Evolutionary conservation across 345 rosid species (phyloP), one percentile per base, ranked within the genome.

Genomic region (Arabidopsis arenosa): DNA sequence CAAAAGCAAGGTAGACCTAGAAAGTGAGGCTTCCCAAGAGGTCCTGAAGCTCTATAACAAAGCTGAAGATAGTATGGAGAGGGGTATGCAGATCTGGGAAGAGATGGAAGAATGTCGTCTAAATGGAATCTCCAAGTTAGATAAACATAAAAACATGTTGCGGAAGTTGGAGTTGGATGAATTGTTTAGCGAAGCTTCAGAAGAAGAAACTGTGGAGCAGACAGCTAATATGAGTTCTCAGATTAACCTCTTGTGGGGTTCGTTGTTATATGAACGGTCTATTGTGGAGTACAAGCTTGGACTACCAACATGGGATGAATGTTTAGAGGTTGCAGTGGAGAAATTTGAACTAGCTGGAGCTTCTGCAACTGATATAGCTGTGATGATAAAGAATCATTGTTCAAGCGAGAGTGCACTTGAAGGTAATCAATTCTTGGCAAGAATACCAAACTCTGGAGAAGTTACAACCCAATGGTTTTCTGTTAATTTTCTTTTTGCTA

Each of bases 271-370:
- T 40, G 97, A 95, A 82, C 94, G 99, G 28, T 95, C 99, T 9
- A 85, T 95, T 18, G 98, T 89, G 61, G 99, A 95, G 75, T 93
- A 85, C 74, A 93, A 80, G 85, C 88, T 95, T 21, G 96, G 85
- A 80, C 76, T 95, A 26, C 96, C 98, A 59, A 89, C 92, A 43
- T 95, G 99, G 98, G 98, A 95, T 83, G 99, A 95, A 85, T 95
- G 99, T 70, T 80, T 95, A 45, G 98, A 95, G 83, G 99, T 95
- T 81, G 84, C 99, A 3, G 96, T 95, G 14, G 99, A 93, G 86
- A 95, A 95, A 70, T 95, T 95, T 85, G 96, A 91, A 82, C 92
- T 95, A 48, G 98, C 97, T 55, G 98, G 99, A 75, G 98, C 99
- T 81, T 88, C 99, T 80, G 84, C 93, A 11, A 93, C 94, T 51